A percentile compares a stretch with the other conserved stretches of the same genome.
These are phyloP conservation scores for Tolypocladium tropicale DNA, from an alignment of 2,329 filamentous ascomycete genomes.

Conservation along the genomic window DNA sequence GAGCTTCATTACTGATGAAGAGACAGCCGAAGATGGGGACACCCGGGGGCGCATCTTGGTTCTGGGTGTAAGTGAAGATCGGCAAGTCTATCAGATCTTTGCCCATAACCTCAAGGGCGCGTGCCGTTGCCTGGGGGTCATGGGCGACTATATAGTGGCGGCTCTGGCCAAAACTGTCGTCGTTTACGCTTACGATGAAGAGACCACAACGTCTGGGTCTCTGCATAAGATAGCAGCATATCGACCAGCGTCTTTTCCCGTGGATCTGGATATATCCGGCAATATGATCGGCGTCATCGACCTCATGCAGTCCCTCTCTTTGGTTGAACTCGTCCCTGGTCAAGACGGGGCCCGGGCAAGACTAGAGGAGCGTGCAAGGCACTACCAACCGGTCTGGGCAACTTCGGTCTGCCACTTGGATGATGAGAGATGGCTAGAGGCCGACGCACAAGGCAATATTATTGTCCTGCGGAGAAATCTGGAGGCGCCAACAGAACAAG, in stretches of 20 bases:
- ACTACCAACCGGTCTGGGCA: constrained; percentile 73
- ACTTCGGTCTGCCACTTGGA: constrained; percentile 68
- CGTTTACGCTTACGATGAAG: constrained; percentile 45
- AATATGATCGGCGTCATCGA: constrained; percentile 77
- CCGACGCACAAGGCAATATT: constrained; percentile 82
- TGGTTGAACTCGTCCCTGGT: constrained; percentile 61
- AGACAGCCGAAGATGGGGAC: constrained; percentile 34
- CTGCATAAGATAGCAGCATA: constrained; percentile 67
- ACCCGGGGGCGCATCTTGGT: constrained; percentile 68
- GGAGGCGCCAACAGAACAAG: constrained; percentile 63
- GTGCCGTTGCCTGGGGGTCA: constrained; percentile 67
- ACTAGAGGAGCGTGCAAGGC: constrained; percentile 65
- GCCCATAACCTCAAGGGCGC: constrained; percentile 65
- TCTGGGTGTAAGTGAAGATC: constrained; percentile 68
- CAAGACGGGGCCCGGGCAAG: constrained; percentile 46
- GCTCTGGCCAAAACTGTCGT: constrained; percentile 82
- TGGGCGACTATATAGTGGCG: constrained; percentile 70
- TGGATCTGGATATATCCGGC: constrained; percentile 66
- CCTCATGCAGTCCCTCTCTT: constrained; percentile 82
- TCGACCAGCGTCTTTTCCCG: constrained; percentile 72
- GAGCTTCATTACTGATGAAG: constrained; percentile 58
- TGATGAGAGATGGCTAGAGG: constrained; percentile 66
- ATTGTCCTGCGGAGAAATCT: constrained; percentile 67
- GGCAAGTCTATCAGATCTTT: constrained; percentile 61
- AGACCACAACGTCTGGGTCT: constrained; percentile 40